Conservation (phyloP, 176 grass and related monocot genomes). For the Triticum monococcum region DNA sequence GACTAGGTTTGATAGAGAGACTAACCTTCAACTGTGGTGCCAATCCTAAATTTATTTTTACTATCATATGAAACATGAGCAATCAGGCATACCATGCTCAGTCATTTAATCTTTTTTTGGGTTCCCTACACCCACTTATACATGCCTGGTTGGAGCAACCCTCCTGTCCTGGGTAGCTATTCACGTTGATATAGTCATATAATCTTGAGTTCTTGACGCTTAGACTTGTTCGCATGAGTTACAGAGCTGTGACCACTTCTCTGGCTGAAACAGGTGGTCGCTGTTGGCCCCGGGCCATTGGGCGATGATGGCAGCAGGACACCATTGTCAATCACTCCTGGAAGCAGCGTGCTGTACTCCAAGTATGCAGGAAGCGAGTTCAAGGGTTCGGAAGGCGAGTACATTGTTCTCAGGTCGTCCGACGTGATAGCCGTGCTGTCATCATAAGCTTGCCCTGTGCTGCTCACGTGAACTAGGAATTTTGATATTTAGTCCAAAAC, state of each 20-base stretch:
- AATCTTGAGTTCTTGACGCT: background rate
- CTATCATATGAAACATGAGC: background rate
- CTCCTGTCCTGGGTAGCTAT: background rate
- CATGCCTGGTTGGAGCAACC: background rate
- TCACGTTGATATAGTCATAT: background rate
- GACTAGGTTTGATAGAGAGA: background rate
- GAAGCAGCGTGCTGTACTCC: constrained; percentile 50
- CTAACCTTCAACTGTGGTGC: background rate
- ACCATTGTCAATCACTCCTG: constrained; percentile 34
- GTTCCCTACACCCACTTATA: too few species aligned
- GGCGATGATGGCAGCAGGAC: constrained; percentile 56
- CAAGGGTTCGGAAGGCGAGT: constrained; percentile 55
- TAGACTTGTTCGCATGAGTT: background rate
- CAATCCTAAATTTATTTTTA: background rate
- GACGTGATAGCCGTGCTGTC: constrained; percentile 54
- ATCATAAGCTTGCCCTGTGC: background rate
- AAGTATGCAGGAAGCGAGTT: constrained; percentile 67
- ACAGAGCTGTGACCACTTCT: background rate
- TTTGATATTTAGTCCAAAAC: constrained; percentile 32
- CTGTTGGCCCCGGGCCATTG: constrained; percentile 52
- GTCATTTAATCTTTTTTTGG: background rate
- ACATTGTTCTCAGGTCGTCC: constrained; percentile 55
- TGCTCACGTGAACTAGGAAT: constrained; percentile 11
- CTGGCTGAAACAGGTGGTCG: constrained; percentile 41
- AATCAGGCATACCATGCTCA: background rate